Evolutionary conservation across 331 rosid genomes (phyloP).

Genomic region (Pyrus hybrid): DNA sequence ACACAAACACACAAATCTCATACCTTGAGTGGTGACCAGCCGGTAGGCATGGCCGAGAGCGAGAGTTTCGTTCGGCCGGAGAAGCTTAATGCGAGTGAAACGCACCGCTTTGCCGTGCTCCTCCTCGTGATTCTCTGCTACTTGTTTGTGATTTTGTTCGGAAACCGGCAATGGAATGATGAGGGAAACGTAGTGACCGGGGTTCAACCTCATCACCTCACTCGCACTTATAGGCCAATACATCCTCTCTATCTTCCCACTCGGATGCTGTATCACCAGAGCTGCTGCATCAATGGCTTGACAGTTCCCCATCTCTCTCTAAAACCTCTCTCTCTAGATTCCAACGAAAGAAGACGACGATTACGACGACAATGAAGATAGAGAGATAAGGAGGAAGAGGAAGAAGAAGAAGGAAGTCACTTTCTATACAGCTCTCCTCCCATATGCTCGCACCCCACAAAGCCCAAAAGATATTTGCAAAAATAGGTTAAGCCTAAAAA

Average conservation of each 20-base stretch:
- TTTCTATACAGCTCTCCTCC: slow-evolving; percentile 60
- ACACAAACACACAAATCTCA: not conserved
- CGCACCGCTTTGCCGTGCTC: slow-evolving; percentile 50
- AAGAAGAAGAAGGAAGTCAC: slow-evolving; percentile 37
- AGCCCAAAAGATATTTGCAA: slow-evolving; percentile 7
- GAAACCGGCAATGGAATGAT: slow-evolving; percentile 72
- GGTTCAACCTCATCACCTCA: slow-evolving; percentile 81
- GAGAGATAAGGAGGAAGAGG: slow-evolving; percentile 21
- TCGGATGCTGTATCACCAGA: slow-evolving; percentile 87
- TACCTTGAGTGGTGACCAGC: slow-evolving; percentile 83
- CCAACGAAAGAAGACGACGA: slow-evolving; percentile 9
- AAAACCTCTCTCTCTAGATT: not conserved
- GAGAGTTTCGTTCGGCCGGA: slow-evolving; percentile 79
- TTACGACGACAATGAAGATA: slow-evolving; percentile 8
- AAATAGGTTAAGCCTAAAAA: slow-evolving; percentile 5
- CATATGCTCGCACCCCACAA: slow-evolving; percentile 19
- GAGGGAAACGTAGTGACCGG: slow-evolving; percentile 93
- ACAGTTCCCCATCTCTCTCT: slow-evolving; percentile 75
- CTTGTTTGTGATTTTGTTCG: not conserved
- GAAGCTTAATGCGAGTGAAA: slow-evolving; percentile 87
- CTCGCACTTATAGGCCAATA: slow-evolving; percentile 75
- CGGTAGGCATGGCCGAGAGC: slow-evolving; percentile 96
- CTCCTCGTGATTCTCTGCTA: slow-evolving; percentile 17
- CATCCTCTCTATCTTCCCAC: slow-evolving; percentile 81
- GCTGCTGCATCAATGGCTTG: slow-evolving; percentile 99